Base-by-base conservation (phyloP, 768 basidiomycete genomes). In the Rhodotorula babjevae region DNA sequence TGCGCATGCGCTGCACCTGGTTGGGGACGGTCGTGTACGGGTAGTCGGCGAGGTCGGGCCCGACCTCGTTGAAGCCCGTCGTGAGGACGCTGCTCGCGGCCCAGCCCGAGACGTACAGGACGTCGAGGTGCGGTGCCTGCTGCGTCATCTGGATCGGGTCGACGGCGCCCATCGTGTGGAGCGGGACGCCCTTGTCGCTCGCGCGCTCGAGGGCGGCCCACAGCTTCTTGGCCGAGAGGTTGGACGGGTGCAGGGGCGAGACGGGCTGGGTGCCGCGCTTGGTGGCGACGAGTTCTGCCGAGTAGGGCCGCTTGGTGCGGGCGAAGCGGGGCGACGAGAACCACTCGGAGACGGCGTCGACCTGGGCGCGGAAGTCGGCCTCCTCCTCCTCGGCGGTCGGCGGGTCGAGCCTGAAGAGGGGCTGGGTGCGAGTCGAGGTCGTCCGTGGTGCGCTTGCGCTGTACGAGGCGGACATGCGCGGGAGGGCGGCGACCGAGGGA, bases 21-120 rank as follows among this genome's bases (percentile, higher is more conserved):
- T 96, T 95, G 33, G 94, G 93, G 25, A 97, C 92, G 1, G 93
- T 95, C 18, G 92, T 93, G 81, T 96, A 96, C 2, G 93, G 92
- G 80, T 96, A 95, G 81, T 97, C 94, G 49, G 77, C 77, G 89
- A 93, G 85, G 82, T 96, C 93, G 31, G 92, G 93, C 25, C 92
- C 92, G 69, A 93, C 90, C 82, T 94, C 91, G 80, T 93, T 94
- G 80, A 88, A 90, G 15, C 88, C 91, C 3, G 93, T 93, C 10
- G 93, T 93, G 63, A 95, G 83, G 61, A 93, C 84, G 75, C 90
- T 92, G 57, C 89, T 90, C 23, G 76, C 56, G 16, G 91, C 92
- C 93, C 93, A 95, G 18, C 94, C 93, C 62, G 90, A 91, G n/a
- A 97, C 84, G 77, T 97, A 97, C 6, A 93, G 86, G 47, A 90